Percentiles rank a stretch among this genome's conserved stretches.
Conservation (phyloP, 805 yeast genomes). For the Hanseniaspora vineae region DNA sequence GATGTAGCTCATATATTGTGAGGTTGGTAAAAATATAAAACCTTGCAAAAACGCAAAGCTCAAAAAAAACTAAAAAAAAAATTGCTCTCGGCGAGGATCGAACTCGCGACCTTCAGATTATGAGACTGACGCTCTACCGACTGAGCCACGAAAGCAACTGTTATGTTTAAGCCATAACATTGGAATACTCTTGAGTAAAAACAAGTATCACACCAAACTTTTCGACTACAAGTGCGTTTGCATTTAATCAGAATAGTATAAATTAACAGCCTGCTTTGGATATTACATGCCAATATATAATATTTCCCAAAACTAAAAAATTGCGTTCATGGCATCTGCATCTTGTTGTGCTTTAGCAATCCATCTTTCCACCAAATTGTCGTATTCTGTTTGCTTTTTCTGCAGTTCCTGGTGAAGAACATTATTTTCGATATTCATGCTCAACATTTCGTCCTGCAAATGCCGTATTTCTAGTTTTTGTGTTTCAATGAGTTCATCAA, state of each 20-base stretch:
- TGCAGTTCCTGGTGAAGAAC: conserved; percentile 23
- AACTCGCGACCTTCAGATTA: conserved; percentile 36
- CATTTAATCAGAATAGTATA: too few species aligned
- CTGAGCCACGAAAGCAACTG: conserved; percentile 31
- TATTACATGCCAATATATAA: too few species aligned
- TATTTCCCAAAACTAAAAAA: conserved; percentile 4
- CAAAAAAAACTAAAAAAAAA: conserved; percentile 8
- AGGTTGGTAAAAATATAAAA: too few species aligned
- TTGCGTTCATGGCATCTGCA: conserved; percentile 46
- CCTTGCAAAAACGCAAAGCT: too few species aligned
- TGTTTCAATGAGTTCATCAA: conserved; percentile 22
- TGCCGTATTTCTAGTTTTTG: conserved; percentile 46
- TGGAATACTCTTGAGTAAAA: too few species aligned
- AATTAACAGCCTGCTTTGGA: too few species aligned
- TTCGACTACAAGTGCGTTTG: too few species aligned
- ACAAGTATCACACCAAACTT: too few species aligned
- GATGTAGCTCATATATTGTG: too few species aligned
- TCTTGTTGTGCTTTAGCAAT: conserved; percentile 42
- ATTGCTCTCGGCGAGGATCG: conserved; percentile 33
- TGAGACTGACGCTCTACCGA: conserved; percentile 39
- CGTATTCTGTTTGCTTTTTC: conserved; percentile 34
- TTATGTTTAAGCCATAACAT: too few species aligned
- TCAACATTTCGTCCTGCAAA: conserved; percentile 55
- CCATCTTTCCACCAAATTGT: conserved; percentile 43
- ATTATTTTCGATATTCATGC: conserved; percentile 43